These are phyloP conservation scores for Lepidium aucheri DNA, from an alignment of 345 rosid genomes.

Conservation along the genomic window DNA sequence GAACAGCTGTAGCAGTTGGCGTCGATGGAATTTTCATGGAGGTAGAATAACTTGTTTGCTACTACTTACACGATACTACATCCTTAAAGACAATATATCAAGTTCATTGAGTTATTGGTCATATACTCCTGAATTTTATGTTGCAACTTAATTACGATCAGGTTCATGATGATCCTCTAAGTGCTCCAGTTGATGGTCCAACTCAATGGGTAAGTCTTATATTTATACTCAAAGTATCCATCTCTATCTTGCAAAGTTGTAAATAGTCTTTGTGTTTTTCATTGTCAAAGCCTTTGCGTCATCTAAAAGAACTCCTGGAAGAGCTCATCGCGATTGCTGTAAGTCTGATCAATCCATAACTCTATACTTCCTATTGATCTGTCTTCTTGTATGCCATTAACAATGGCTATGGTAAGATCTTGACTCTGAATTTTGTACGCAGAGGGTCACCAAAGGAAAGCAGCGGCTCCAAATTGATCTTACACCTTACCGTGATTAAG, in stretches of 20 bases:
- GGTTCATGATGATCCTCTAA: slow-evolving; percentile 97
- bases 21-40: slow-evolving; percentile 98
- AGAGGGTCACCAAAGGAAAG: slow-evolving; percentile 92
- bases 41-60: slow-evolving; percentile 38
- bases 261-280: neutral
- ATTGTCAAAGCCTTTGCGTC: slow-evolving; percentile 60
- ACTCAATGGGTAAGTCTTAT: slow-evolving; percentile 87
- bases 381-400: neutral
- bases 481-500: slow-evolving; percentile 53
- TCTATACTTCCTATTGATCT: neutral
- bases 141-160: slow-evolving; percentile 26
- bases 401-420: neutral
- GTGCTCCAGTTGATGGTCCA: slow-evolving; percentile 95
- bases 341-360: slow-evolving; percentile 30
- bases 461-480: slow-evolving; percentile 68
- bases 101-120: neutral
- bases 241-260: neutral
- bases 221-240: neutral
- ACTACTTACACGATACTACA: neutral
- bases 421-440: neutral
- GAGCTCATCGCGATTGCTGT: slow-evolving; percentile 91
- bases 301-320: slow-evolving; percentile 81
- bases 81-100: neutral
- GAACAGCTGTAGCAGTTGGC: slow-evolving; percentile 95
- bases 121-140: neutral